Evolutionary conservation across 139 green algal species (phyloP).

Genomic region (Desmodesmus armatus): DNA sequence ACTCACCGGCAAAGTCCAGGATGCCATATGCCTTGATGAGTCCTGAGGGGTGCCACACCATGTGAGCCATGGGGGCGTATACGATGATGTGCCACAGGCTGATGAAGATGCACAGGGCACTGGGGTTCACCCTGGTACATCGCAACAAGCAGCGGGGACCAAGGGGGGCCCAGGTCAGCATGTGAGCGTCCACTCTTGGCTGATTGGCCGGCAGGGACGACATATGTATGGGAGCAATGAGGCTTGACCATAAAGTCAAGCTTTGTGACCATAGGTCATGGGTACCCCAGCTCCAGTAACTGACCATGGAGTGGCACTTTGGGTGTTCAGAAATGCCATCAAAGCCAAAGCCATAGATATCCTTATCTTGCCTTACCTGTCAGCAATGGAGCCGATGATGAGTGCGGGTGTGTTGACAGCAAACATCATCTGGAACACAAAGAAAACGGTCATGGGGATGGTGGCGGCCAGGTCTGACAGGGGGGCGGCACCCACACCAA

Average conservation of each 20-base stretch:
- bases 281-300: too few relatives aligned
- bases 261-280: too few relatives aligned
- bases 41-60: conserved; percentile 21
- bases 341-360: too few relatives aligned
- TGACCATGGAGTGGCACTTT: too few relatives aligned
- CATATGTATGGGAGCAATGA: too few relatives aligned
- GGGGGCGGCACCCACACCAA: conserved; percentile 34
- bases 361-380: too few relatives aligned
- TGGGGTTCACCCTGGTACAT: conserved; percentile 6
- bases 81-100: conserved; percentile 36
- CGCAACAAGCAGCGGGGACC: background rate
- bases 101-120: conserved; percentile 27
- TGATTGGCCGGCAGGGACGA: background rate
- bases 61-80: conserved; percentile 37
- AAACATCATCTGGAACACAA: conserved; percentile 49
- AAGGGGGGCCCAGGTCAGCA: background rate
- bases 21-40: conserved; percentile 12
- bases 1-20: conserved; percentile 31
- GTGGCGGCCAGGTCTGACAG: conserved; percentile 26
- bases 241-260: too few relatives aligned
- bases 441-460: conserved; percentile 46
- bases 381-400: conserved; percentile 36
- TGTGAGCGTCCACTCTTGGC: background rate
- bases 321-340: too few relatives aligned
- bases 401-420: conserved; percentile 43